phyloP scores from a whole-genome alignment of 495 filamentous ascomycete genomes.

The Daldinia vernicosa region DNA sequence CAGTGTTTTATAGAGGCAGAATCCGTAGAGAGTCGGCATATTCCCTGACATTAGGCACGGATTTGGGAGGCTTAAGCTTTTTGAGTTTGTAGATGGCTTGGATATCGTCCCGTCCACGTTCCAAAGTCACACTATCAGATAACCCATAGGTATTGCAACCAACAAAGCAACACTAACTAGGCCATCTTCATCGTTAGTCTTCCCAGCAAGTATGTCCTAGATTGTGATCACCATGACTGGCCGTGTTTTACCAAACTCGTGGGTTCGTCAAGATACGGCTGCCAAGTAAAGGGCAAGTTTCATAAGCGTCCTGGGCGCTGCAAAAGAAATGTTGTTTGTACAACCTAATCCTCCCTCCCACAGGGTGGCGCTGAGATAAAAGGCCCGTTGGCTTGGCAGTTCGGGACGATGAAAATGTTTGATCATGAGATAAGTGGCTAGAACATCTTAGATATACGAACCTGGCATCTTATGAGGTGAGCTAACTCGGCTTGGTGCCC shows the following conservation, averaged over 20 bases:
- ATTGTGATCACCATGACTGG: not conserved
- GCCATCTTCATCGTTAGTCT: not conserved
- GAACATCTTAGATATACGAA: constrained; percentile 7
- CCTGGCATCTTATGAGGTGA: constrained; percentile 2
- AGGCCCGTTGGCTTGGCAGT: constrained; percentile 1
- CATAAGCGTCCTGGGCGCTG: not conserved
- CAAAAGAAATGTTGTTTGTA: not conserved
- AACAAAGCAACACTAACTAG: not conserved
- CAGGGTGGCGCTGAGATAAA: constrained; percentile 7
- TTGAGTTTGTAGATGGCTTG: not conserved
- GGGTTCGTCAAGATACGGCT: not conserved
- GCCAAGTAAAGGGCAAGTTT: not conserved
- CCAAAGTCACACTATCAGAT: not conserved
- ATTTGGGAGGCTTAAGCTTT: not conserved
- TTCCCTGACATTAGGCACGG: not conserved
- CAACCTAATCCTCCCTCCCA: not conserved
- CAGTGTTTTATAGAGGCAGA: not conserved
- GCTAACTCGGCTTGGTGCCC: constrained; percentile 4
- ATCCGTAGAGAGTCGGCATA: not conserved
- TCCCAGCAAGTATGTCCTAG: not conserved
- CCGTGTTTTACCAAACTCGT: not conserved
- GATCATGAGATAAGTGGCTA: constrained; percentile 1
- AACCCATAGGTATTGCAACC: not conserved
- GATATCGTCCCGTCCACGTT: not conserved
- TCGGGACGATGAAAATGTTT: not conserved